phyloP scores from a whole-genome alignment of 768 basidiomycete genomes.

The Boletus pseudopeckii region DNA sequence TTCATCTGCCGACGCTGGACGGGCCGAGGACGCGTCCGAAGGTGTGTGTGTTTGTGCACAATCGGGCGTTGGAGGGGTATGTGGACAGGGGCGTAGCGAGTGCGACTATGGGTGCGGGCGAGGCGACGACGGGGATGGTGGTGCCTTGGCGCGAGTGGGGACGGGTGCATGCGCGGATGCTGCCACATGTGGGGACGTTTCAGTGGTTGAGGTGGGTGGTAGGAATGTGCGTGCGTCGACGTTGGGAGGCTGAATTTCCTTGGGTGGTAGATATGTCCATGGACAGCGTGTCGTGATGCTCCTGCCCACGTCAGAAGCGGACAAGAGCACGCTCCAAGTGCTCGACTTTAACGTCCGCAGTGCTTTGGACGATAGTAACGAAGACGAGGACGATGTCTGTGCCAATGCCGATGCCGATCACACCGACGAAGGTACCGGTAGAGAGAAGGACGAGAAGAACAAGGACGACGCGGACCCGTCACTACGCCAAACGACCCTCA shows the following conservation, averaged over 20 bases:
- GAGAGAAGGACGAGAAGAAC: not conserved
- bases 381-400: too few relatives aligned
- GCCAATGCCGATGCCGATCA: not conserved
- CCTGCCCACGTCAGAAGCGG: constrained; percentile 6
- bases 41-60: constrained; percentile 33
- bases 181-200: constrained; percentile 28
- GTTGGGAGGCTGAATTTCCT: not conserved
- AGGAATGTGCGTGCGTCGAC: too few relatives aligned
- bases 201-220: constrained; percentile 39
- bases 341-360: constrained; percentile 33
- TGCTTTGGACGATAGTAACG: not conserved
- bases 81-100: constrained; percentile 1
- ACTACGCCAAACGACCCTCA: not conserved
- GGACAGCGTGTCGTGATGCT: constrained; percentile 37
- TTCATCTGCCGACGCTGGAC: not conserved
- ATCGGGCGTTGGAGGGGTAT: constrained; percentile 26
- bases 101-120: not conserved
- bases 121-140: not conserved
- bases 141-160: constrained; percentile 42
- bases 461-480: not conserved
- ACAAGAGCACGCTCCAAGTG: constrained; percentile 16
- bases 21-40: constrained; percentile 7
- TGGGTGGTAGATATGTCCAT: constrained; percentile 37
- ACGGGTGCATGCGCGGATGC: constrained; percentile 31
- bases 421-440: too few relatives aligned